These are phyloP conservation scores for Globisporangium mamillatum DNA, from an alignment of 352 stramenopile genomes.

Conservation along the genomic window DNA sequence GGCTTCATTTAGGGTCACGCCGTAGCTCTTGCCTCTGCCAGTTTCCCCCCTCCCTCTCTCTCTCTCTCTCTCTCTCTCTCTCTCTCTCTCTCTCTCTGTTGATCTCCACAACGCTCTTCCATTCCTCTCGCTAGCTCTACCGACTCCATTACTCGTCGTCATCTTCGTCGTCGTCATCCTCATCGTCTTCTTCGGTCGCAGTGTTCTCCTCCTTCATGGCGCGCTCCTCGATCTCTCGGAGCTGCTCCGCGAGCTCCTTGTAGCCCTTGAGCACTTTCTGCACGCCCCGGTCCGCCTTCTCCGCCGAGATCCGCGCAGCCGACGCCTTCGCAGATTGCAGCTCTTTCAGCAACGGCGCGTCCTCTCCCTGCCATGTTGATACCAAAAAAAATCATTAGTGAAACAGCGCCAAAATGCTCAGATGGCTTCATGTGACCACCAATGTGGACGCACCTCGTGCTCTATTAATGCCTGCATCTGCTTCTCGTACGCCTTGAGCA, in stretches of 20 bases:
- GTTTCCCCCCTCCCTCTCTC: no score
- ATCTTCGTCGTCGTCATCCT: constrained; percentile 21
- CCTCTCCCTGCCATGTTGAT: constrained; percentile 23
- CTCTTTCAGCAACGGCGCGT: constrained; percentile 64
- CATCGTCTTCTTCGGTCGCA: constrained; percentile 41
- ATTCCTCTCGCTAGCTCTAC: not conserved
- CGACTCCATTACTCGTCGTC: constrained; percentile 19
- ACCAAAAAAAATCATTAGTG: not conserved
- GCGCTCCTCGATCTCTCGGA: constrained; percentile 65
- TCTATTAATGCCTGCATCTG: constrained; percentile 78
- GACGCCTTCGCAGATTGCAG: constrained; percentile 50
- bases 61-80: not conserved
- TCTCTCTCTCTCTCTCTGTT: not conserved
- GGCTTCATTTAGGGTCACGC: not conserved
- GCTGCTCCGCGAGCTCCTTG: constrained; percentile 64
- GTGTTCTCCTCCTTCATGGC: constrained; percentile 46
- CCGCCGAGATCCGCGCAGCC: constrained; percentile 51
- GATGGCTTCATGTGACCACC: not conserved
- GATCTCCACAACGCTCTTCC: not conserved
- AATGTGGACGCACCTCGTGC: constrained; percentile 24
- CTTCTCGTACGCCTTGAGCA: constrained; percentile 80
- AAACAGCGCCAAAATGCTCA: not conserved
- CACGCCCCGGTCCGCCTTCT: constrained; percentile 69
- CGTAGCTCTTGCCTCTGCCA: not conserved
- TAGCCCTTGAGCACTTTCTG: constrained; percentile 72